Conservation (phyloP, 2,329 filamentous ascomycete species). For the Zasmidium angulare region DNA sequence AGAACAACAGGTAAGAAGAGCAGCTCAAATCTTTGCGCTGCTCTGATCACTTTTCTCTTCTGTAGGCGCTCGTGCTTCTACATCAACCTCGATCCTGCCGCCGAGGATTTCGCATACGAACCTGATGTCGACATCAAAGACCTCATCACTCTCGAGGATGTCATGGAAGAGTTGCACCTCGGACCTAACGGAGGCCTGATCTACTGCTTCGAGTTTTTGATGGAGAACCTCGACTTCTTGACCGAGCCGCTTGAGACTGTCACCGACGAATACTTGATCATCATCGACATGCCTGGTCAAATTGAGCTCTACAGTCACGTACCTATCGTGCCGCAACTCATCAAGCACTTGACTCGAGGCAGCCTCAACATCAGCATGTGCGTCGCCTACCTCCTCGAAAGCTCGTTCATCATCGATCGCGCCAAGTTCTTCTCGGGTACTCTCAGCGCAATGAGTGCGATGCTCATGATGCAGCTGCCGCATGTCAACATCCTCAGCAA, state of each 20-base stretch:
- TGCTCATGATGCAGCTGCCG: conserved; percentile 97
- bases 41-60: not conserved
- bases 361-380: conserved; percentile 87
- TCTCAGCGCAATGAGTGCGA: conserved; percentile 94
- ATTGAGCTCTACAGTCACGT: conserved; percentile 99
- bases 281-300: conserved; percentile 98
- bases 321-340: conserved; percentile 81
- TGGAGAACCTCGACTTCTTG: conserved; percentile 91
- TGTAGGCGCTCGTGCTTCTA: conserved; percentile 83
- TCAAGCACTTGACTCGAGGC: conserved; percentile 78
- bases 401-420: conserved; percentile 91
- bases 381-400: conserved; percentile 90
- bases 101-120: conserved; percentile 85
- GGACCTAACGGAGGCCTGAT: conserved; percentile 91
- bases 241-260: conserved; percentile 79
- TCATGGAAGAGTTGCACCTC: conserved; percentile 90
- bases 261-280: conserved; percentile 93
- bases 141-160: conserved; percentile 88
- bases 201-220: conserved; percentile 94
- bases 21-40: not conserved
- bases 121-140: conserved; percentile 96
- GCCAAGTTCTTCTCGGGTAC: conserved; percentile 98
- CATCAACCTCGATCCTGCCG: conserved; percentile 96
- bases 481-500: conserved; percentile 96
- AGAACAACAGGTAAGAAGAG: conserved; percentile 65